Percentiles rank a stretch among this genome's conserved stretches.
Conservation (phyloP, 2,329 filamentous ascomycete genomes). For the Fonsecaea nubica region DNA sequence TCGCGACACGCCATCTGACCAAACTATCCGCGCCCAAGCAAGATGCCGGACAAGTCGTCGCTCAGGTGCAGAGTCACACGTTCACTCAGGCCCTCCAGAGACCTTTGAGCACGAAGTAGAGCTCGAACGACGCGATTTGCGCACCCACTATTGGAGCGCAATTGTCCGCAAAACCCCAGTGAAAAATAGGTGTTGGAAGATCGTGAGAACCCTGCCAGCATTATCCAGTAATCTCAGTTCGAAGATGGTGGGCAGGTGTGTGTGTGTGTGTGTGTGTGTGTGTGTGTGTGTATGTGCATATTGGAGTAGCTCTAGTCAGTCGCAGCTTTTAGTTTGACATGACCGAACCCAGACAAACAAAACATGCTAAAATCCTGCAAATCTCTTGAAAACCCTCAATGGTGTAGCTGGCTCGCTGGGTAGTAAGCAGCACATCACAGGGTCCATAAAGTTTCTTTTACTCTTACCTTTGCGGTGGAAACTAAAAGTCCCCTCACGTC, state of each 20-base stretch:
- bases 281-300: neutral
- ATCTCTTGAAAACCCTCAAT: no score
- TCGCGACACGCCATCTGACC: conserved; percentile 33
- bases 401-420: no score
- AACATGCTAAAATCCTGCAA: no score
- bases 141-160: neutral
- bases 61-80: conserved; percentile 17
- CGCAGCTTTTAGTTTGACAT: neutral
- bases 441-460: neutral
- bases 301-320: neutral
- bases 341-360: no score
- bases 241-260: neutral
- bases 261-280: neutral
- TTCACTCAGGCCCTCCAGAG: conserved; percentile 2
- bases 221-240: neutral
- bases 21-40: neutral
- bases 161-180: neutral
- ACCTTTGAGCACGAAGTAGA: neutral
- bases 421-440: neutral
- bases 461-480: no score
- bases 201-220: neutral
- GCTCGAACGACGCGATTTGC: neutral
- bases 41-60: conserved; percentile 13
- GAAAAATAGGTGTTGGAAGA: neutral
- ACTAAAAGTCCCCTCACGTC: neutral